phyloP scores from a whole-genome alignment of 2,329 filamentous ascomycete genomes.

The Ophiostoma ips region DNA sequence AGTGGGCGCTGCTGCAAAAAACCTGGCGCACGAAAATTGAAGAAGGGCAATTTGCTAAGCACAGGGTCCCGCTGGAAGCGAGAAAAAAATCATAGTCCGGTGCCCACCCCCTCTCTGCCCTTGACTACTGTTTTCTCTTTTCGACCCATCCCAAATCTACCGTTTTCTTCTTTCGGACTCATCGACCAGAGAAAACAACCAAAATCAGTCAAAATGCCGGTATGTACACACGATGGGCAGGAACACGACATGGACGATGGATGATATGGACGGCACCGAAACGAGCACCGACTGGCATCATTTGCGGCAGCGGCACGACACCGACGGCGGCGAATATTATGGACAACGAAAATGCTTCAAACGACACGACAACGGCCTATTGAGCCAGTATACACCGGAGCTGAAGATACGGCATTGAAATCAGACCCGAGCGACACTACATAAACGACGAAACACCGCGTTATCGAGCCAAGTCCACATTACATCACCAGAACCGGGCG shows the following conservation, averaged over 20 bases:
- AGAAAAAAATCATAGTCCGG: constrained; percentile 9
- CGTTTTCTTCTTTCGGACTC: constrained; percentile 16
- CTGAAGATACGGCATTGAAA: no score
- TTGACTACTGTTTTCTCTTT: constrained; percentile 13
- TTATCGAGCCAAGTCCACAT: no score
- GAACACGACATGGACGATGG: background rate
- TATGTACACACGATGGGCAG: constrained; percentile 16
- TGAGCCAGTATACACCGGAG: no score
- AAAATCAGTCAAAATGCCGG: constrained; percentile 27
- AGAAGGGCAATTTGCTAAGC: constrained; percentile 2
- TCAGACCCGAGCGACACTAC: no score
- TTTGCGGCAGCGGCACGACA: background rate
- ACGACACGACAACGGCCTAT: no score
- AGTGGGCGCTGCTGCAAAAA: background rate
- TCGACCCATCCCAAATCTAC: constrained; percentile 11
- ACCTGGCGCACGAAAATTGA: constrained; percentile 11
- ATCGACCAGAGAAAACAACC: constrained; percentile 16
- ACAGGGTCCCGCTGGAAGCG: background rate
- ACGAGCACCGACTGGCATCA: background rate
- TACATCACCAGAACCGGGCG: no score
- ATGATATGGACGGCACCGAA: constrained; percentile 1
- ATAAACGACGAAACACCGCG: no score
- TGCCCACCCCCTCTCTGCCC: constrained; percentile 6
- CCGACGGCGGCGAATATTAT: background rate
- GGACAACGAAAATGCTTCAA: no score